Conservation (phyloP, 2,329 filamentous ascomycete genomes). For the Apiospora saccharicola region DNA sequence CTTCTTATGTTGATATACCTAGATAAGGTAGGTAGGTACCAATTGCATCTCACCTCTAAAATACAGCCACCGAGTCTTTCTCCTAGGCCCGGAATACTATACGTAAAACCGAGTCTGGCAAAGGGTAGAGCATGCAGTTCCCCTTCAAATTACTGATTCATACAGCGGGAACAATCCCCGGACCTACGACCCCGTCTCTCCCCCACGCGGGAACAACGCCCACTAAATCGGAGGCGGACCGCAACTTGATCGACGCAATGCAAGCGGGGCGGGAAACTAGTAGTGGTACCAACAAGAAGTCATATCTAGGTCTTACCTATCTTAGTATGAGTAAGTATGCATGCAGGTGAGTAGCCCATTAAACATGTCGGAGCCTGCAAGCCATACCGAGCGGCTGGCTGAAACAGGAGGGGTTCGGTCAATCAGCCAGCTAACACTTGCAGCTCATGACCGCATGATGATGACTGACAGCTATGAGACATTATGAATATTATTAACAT, state of each 20-base stretch:
- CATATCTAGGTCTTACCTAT: not conserved
- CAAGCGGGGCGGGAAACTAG: not conserved
- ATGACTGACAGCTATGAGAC: too few relatives aligned
- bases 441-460: too few relatives aligned
- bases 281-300: not conserved
- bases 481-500: too few relatives aligned
- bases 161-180: not conserved
- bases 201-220: not conserved
- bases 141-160: not conserved
- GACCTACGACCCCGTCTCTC: not conserved
- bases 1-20: not conserved
- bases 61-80: not conserved
- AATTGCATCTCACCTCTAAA: not conserved
- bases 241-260: conserved; percentile 5
- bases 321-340: not conserved
- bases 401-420: not conserved
- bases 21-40: too few relatives aligned
- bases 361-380: not conserved
- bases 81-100: not conserved
- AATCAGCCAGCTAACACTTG: too few relatives aligned
- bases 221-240: conserved; percentile 14
- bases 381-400: not conserved
- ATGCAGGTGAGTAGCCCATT: too few relatives aligned
- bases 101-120: not conserved
- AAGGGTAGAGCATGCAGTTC: not conserved